Conservation (phyloP, 768 basidiomycete genomes). For the Aureoboletus auriporus region DNA sequence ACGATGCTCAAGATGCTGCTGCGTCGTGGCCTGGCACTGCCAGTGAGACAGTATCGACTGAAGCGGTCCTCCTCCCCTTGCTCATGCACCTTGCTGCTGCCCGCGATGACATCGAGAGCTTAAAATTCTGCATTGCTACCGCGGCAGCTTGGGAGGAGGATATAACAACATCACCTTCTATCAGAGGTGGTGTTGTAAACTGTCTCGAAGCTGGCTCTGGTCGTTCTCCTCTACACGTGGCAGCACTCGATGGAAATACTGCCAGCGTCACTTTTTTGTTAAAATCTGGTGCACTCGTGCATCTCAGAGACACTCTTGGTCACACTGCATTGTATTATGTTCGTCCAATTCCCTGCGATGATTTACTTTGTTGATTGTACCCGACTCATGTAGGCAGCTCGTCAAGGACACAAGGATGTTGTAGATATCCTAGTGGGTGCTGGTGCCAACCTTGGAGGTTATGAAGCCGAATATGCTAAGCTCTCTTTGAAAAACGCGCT, state of each 20-base stretch:
- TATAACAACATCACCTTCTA: slow-evolving; percentile 14
- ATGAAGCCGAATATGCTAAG: slow-evolving; percentile 52
- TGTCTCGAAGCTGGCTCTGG: slow-evolving; percentile 67
- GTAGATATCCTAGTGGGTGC: slow-evolving; percentile 66
- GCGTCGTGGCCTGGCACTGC: slow-evolving; percentile 80
- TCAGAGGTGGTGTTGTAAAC: slow-evolving; percentile 71
- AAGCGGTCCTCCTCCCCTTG: slow-evolving; percentile 70
- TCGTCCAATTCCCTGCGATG: slow-evolving; percentile 19
- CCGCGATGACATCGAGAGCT: slow-evolving; percentile 57
- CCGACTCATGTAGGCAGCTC: slow-evolving; percentile 53
- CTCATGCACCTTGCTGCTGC: slow-evolving; percentile 78
- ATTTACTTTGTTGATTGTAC: slow-evolving; percentile 1
- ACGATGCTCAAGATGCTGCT: slow-evolving; percentile 38
- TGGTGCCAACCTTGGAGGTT: slow-evolving; percentile 69
- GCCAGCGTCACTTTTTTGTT: slow-evolving; percentile 47
- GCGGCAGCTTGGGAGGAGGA: slow-evolving; percentile 25
- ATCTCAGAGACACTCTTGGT: slow-evolving; percentile 73
- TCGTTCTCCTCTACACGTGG: slow-evolving; percentile 74
- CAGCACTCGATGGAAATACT: slow-evolving; percentile 62
- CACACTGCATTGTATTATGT: slow-evolving; percentile 86
- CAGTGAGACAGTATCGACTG: slow-evolving; percentile 66
- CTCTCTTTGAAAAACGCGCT: slow-evolving; percentile 41
- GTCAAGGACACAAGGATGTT: slow-evolving; percentile 58
- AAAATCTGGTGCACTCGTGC: slow-evolving; percentile 74
- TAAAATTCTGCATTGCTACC: slow-evolving; percentile 55